phyloP scores from a whole-genome alignment of 257 asterid species.

The Cruciata laevipes region DNA sequence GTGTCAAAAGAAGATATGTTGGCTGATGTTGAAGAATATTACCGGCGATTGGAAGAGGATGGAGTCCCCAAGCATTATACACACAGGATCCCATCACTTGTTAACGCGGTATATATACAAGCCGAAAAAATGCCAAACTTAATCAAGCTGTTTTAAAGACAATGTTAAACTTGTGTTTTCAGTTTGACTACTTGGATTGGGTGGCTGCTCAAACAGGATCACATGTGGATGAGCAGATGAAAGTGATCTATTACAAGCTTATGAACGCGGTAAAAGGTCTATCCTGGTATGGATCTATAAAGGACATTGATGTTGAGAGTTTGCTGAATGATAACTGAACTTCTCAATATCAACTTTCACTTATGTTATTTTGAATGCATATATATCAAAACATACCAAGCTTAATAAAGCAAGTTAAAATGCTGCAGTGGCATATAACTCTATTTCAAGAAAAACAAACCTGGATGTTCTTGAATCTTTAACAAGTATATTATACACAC shows the following conservation, averaged over 20 bases:
- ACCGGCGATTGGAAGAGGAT: slow-evolving; percentile 31
- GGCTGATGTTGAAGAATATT: slow-evolving; percentile 30
- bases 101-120: not conserved
- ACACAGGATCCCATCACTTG: slow-evolving; percentile 10
- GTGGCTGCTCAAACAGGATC: slow-evolving; percentile 42
- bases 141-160: too few species aligned
- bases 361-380: too few species aligned
- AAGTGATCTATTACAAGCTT: not conserved
- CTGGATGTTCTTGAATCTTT: not conserved
- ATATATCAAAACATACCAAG: too few species aligned
- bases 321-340: not conserved
- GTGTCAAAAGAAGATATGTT: slow-evolving; percentile 46
- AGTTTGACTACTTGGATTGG: slow-evolving; percentile 55
- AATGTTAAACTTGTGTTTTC: not conserved
- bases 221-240: slow-evolving; percentile 18
- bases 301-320: not conserved
- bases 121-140: not conserved
- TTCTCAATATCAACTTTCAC: not conserved
- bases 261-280: not conserved
- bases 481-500: too few species aligned
- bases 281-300: not conserved
- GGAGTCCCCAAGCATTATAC: slow-evolving; percentile 24
- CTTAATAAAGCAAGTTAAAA: too few species aligned
- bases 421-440: too few species aligned
- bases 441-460: too few species aligned